Evolutionary conservation across 2,329 filamentous ascomycete species (phyloP), one percentile per base, ranked within the genome.

Genomic region (Fusarium circinatum): DNA sequence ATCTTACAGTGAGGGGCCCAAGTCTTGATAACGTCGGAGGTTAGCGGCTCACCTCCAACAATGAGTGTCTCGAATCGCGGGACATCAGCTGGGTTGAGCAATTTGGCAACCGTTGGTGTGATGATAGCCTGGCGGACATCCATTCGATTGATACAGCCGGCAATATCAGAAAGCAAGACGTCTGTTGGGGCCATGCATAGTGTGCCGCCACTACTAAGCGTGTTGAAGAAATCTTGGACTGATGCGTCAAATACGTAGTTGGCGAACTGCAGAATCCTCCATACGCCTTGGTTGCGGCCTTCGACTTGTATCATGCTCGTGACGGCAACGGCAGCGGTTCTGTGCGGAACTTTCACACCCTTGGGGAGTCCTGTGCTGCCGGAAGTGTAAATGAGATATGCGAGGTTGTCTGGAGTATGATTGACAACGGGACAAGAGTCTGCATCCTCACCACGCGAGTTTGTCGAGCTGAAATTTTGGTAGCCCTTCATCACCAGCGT

Each of bases 151-250:
- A 55, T 61, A 8, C 58, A 61, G 17, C 58, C 58, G 8, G 30
- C n/a, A 7, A 62, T 55, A 0, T 62, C 48, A 1, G 59, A 55
- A 1, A 62, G 59, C 1, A 62, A n/a, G 15, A 24, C 12, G 5
- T 55, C 59, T 9, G 38, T 55, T 0, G 48, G 59, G 3, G 59
- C 48, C 59, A 62, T 62, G 9, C 59, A 62, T 1, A 62, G 1
- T 11, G 48, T 55, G 1, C 59, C 48, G 1, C 59, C 48, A 7
- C 38, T 62, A 3, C 38, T 62, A 0, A 62, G 48, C 1, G 59
- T 62, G 24, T 62, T 62, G 39, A 62, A 55, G 59, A 62, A 62
- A 12, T 62, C 59, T 24, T 62, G 59, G 5, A 62, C 48, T 0
- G 48, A 62, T 4, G 59, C 48, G 20, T 55, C 59, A 2, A 62